phyloP scores from a whole-genome alignment of 805 yeast species.

The Barnettozyma salicaria region DNA sequence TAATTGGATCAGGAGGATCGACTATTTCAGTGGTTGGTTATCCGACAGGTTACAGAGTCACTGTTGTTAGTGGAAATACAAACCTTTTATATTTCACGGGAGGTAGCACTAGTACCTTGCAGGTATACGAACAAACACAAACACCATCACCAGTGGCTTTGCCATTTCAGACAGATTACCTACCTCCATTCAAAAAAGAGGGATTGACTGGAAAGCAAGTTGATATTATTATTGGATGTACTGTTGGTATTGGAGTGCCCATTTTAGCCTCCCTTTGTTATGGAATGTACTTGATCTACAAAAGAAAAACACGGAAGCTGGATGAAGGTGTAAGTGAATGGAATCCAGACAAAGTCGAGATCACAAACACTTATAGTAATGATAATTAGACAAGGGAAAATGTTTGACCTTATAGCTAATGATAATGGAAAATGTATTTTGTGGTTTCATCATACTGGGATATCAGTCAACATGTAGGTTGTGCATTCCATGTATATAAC shows the following conservation, averaged over 20 bases:
- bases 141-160: too few relatives aligned
- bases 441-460: too few relatives aligned
- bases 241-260: constrained; percentile 5
- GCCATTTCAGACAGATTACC: background rate
- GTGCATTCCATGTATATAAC: too few relatives aligned
- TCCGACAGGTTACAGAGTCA: constrained; percentile 3
- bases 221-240: constrained; percentile 4
- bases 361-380: too few relatives aligned
- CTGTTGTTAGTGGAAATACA: constrained; percentile 1
- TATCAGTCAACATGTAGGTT: too few relatives aligned
- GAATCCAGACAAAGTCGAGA: constrained; percentile 8
- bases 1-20: background rate
- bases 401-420: too few relatives aligned
- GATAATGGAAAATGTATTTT: too few relatives aligned
- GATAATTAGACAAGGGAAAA: too few relatives aligned
- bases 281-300: constrained; percentile 3
- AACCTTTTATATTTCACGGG: constrained; percentile 1
- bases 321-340: constrained; percentile 9
- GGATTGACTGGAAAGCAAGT: too few relatives aligned
- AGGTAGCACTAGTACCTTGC: constrained; percentile 3
- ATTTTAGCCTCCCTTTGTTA: background rate
- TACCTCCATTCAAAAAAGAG: background rate
- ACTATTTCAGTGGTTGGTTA: constrained; percentile 2
- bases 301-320: constrained; percentile 6
- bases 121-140: too few relatives aligned